These are phyloP conservation scores for Nothophytophthora sp. DNA, from an alignment of 352 stramenopile species.

Conservation along the genomic window DNA sequence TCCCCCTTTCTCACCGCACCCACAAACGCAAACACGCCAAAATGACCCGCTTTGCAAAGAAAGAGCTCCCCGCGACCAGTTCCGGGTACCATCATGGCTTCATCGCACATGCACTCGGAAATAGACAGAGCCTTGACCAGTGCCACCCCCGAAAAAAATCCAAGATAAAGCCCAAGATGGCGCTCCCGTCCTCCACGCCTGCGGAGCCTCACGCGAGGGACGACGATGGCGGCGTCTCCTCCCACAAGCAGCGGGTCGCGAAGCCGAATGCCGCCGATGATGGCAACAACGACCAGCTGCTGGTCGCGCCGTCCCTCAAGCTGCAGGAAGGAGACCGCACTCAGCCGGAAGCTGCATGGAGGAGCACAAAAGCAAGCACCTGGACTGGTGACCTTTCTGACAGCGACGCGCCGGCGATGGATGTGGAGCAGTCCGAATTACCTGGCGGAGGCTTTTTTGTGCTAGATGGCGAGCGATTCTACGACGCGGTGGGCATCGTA, in stretches of 20 bases:
- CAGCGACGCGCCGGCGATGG: too few relatives aligned
- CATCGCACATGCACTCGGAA: too few relatives aligned
- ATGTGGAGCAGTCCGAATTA: too few relatives aligned
- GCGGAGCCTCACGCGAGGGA: neutral
- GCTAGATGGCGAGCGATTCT: constrained; percentile 21
- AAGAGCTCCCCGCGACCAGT: too few relatives aligned
- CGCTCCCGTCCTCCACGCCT: neutral
- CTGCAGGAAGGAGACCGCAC: neutral
- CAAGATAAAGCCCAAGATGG: too few relatives aligned
- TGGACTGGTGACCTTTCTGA: neutral
- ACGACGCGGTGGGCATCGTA: constrained; percentile 10
- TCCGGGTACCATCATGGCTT: too few relatives aligned
- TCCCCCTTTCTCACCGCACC: too few relatives aligned
- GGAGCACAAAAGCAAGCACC: neutral
- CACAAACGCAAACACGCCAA: too few relatives aligned
- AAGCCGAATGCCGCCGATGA: neutral
- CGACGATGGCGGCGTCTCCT: neutral
- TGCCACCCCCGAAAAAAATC: too few relatives aligned
- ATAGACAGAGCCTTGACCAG: too few relatives aligned
- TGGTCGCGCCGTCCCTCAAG: neutral
- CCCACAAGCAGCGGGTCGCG: neutral
- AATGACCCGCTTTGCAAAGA: too few relatives aligned
- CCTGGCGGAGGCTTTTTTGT: constrained; percentile 6
- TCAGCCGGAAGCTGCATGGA: neutral
- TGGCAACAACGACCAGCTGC: neutral